These are phyloP conservation scores for Trametes cinnabarina DNA, from an alignment of 768 basidiomycete species.

Conservation along the genomic window DNA sequence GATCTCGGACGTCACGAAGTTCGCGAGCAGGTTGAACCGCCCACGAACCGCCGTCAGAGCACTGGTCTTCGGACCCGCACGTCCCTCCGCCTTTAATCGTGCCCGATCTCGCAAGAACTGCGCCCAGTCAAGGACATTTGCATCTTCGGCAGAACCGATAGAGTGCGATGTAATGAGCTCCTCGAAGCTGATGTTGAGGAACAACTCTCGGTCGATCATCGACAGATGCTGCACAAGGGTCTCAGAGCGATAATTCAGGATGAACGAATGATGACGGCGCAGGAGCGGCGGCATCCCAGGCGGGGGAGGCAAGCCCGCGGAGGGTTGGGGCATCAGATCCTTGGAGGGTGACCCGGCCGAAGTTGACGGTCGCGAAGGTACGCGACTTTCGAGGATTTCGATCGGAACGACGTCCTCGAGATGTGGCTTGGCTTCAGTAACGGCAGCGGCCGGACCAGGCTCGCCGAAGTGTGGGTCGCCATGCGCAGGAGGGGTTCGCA, in stretches of 20 bases:
- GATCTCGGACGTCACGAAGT: constrained; percentile 80
- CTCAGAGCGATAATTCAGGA: constrained; percentile 60
- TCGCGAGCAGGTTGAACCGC: constrained; percentile 81
- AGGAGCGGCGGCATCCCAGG: constrained; percentile 4
- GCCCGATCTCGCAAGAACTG: constrained; percentile 76
- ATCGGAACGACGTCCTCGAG: constrained; percentile 62
- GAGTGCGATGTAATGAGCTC: constrained; percentile 79
- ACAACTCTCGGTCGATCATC: constrained; percentile 86
- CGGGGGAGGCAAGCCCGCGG: constrained; percentile 6
- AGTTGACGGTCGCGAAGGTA: constrained; percentile 40
- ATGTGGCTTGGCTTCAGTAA: constrained; percentile 46
- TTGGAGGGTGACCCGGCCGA: constrained; percentile 31
- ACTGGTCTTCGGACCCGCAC: constrained; percentile 59
- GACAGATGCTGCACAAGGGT: constrained; percentile 74
- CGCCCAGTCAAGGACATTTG: constrained; percentile 79
- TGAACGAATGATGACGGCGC: constrained; percentile 66
- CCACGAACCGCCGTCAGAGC: constrained; percentile 73
- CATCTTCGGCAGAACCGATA: constrained; percentile 56
- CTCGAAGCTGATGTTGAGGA: constrained; percentile 82
- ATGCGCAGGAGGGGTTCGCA: constrained; percentile 27
- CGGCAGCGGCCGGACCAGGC: constrained; percentile 4
- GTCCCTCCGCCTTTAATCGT: constrained; percentile 61
- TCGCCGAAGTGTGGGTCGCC: constrained; percentile 19
- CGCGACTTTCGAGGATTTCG: constrained; percentile 63
- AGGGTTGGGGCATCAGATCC: constrained; percentile 10